Evolutionary conservation across 2,329 filamentous ascomycete species (phyloP).

Genomic region (Penicillium sp.): DNA sequence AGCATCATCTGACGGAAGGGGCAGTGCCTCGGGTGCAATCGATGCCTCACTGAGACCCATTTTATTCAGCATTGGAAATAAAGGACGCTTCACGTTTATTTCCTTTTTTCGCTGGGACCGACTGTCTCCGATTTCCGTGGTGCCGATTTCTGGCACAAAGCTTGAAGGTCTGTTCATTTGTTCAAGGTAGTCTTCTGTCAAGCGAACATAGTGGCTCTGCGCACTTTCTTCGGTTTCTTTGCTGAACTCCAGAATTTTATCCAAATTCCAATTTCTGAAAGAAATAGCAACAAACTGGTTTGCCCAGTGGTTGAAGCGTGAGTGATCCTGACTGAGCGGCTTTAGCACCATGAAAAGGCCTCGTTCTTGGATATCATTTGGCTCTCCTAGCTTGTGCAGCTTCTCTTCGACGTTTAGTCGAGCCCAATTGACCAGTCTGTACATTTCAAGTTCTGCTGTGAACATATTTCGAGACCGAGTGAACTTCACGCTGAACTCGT

Average conservation of each 20-base stretch:
- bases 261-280: background rate
- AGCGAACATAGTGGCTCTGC: background rate
- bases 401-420: slow-evolving; percentile 24
- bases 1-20: background rate
- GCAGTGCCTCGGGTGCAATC: background rate
- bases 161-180: background rate
- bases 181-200: background rate
- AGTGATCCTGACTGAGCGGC: slow-evolving; percentile 23
- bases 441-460: background rate
- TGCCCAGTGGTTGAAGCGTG: slow-evolving; percentile 21
- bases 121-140: background rate
- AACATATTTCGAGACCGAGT: slow-evolving; percentile 8
- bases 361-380: slow-evolving; percentile 12
- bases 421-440: slow-evolving; percentile 24
- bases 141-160: background rate
- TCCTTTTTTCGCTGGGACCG: background rate
- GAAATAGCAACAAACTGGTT: background rate
- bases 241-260: background rate
- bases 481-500: background rate
- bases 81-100: background rate
- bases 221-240: background rate
- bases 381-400: slow-evolving; percentile 14
- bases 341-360: slow-evolving; percentile 17
- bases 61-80: background rate
- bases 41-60: background rate